These are phyloP conservation scores for Psilocybe azurescens DNA, from an alignment of 768 basidiomycete species.

Conservation along the genomic window DNA sequence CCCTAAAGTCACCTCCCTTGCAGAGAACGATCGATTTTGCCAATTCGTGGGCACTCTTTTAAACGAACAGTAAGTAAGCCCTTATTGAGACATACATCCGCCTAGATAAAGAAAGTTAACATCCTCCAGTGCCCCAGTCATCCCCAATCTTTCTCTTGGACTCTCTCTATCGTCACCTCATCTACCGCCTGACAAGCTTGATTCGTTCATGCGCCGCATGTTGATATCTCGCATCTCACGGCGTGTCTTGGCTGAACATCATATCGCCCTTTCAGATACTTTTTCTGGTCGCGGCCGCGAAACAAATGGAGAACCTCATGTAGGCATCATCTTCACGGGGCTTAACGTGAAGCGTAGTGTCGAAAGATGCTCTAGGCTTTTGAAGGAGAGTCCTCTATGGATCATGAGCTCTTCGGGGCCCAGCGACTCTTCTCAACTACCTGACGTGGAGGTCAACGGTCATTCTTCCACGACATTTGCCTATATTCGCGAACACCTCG, in stretches of 20 bases:
- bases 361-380: slow-evolving; percentile 64
- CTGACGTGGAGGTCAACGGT: slow-evolving; percentile 76
- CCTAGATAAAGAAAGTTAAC: neutral
- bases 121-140: slow-evolving; percentile 64
- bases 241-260: slow-evolving; percentile 88
- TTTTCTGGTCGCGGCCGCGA: slow-evolving; percentile 44
- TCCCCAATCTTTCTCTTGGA: slow-evolving; percentile 83
- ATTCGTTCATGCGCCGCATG: slow-evolving; percentile 92
- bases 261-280: slow-evolving; percentile 77
- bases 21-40: slow-evolving; percentile 84
- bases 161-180: slow-evolving; percentile 85
- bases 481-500: slow-evolving; percentile 87
- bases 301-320: slow-evolving; percentile 57
- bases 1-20: slow-evolving; percentile 70
- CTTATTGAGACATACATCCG: slow-evolving; percentile 6
- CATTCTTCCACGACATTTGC: slow-evolving; percentile 73
- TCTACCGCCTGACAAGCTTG: slow-evolving; percentile 77
- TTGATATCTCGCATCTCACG: slow-evolving; percentile 89
- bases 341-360: slow-evolving; percentile 74
- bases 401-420: slow-evolving; percentile 42
- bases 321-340: slow-evolving; percentile 85
- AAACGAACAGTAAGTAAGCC: slow-evolving; percentile 70
- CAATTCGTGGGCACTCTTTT: slow-evolving; percentile 66
- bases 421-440: slow-evolving; percentile 42
- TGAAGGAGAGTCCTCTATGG: slow-evolving; percentile 53